These are phyloP conservation scores for Trypanosoma lewisi DNA, from an alignment of 208 protist species.

Conservation along the genomic window DNA sequence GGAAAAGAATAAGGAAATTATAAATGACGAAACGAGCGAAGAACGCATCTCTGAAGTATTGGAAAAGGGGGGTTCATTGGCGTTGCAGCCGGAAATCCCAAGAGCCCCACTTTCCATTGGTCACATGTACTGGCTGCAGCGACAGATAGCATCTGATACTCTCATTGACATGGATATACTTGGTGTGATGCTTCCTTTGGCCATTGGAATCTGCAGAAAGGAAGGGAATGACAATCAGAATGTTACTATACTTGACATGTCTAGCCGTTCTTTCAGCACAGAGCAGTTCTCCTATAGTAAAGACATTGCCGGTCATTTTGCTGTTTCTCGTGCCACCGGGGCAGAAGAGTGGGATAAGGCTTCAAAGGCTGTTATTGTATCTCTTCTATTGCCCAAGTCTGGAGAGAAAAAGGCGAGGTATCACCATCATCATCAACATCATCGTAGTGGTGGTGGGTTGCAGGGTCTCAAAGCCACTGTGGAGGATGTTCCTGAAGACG, in stretches of 20 bases:
- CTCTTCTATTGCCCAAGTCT: constrained; percentile 4
- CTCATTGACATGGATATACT: constrained; percentile 54
- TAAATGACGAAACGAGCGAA: neutral
- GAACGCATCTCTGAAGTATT: neutral
- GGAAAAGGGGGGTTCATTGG: neutral
- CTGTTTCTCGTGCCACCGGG: neutral
- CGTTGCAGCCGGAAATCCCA: neutral
- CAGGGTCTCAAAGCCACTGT: neutral
- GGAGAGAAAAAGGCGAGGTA: neutral
- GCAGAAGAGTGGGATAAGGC: neutral
- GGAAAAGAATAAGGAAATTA: neutral
- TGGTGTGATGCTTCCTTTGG: constrained; percentile 29
- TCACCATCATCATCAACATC: no score
- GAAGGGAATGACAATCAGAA: neutral
- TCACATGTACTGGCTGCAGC: constrained; percentile 81
- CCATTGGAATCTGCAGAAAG: neutral
- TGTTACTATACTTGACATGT: constrained; percentile 30
- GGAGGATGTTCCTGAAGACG: constrained; percentile 1
- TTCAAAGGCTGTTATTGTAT: constrained; percentile 9
- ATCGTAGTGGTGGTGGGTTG: no score
- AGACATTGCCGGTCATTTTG: constrained; percentile 21
- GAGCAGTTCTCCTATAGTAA: constrained; percentile 8
- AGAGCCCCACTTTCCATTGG: constrained; percentile 41
- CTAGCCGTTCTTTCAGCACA: constrained; percentile 13
- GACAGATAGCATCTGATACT: constrained; percentile 59